Evolutionary conservation across 257 asterid species (phyloP), one percentile per base, ranked within the genome.

Genomic region (Solanum acaule): DNA sequence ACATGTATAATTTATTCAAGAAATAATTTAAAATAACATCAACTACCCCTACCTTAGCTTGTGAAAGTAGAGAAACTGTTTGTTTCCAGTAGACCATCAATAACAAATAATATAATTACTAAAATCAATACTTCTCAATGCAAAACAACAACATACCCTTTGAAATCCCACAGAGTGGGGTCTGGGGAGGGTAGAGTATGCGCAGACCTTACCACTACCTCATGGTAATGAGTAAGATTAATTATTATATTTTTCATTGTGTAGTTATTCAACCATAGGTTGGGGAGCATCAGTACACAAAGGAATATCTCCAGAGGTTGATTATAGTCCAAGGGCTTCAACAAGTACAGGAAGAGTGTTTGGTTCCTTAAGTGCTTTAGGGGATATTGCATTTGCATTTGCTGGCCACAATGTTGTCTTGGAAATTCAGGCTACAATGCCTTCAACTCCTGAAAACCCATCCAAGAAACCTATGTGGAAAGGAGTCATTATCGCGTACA

Each of bases 401-500:
- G 93, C 94, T 5, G 95, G 95, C 1, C 94, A 91, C 83, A 93
- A 93, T 70, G 95, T 93, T 6, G 95, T 89, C 12, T 44, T 94
- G 85, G 96, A 94, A 87, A 94, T 94, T 88, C 96, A 94, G 63
- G 94, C 95, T 20, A 89, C 93, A 1, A 91, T 94, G 34, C 96
- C 96, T 25, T 92, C 94, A 5, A 75, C 93, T 0, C 89, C 92
- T 0, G 92, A 89, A 2, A 87, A 37, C 0, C 94, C 94, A 35
- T 91, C 96, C 10, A 94, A 93, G 84, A 91, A 88, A 68, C 91
- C 93, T 3, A 94, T 92, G 95, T 88, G 92, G 96, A 91, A 61
- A 87, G 96, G 94, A 3, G 93, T 89, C 3, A 2, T 88, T 2
- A 10, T 91, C 3, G 96, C 95, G 13, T 93, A 93, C 23, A 82